These are phyloP conservation scores for Heterobasidion parviporum DNA, from an alignment of 1,284 basidiomycete species.

Conservation along the genomic window DNA sequence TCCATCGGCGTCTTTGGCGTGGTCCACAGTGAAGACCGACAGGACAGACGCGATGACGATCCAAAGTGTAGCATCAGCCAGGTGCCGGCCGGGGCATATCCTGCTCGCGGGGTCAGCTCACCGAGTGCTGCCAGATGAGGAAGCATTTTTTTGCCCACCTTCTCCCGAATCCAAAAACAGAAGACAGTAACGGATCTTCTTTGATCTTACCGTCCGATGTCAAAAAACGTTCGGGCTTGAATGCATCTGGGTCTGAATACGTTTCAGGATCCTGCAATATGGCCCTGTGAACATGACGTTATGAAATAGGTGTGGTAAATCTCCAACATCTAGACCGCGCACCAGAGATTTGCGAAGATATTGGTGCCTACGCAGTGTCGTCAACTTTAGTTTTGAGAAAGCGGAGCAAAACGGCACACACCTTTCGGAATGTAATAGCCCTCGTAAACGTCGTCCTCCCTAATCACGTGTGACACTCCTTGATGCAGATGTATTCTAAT, in stretches of 20 bases:
- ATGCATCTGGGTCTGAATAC: conserved; percentile 18
- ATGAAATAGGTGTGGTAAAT: not conserved
- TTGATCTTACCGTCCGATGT: conserved; percentile 8
- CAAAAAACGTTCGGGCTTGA: conserved; percentile 20
- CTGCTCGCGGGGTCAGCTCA: not conserved
- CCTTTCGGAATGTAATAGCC: conserved; percentile 15
- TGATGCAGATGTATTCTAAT: not conserved
- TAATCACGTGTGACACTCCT: conserved; percentile 6
- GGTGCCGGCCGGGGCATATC: conserved; percentile 12
- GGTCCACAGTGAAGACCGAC: conserved; percentile 3
- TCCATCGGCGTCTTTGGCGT: conserved; percentile 2
- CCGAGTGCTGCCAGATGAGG: not conserved
- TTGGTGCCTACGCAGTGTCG: not conserved
- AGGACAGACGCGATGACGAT: conserved; percentile 4
- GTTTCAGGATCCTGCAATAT: conserved; percentile 18
- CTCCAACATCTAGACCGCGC: not conserved
- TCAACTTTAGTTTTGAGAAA: not conserved
- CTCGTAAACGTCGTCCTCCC: conserved; percentile 14
- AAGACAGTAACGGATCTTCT: conserved; percentile 9
- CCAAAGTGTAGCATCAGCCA: conserved; percentile 11
- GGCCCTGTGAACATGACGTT: conserved; percentile 10
- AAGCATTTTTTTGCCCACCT: not conserved
- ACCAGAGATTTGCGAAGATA: conserved; percentile 14
- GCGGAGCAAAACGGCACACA: not conserved
- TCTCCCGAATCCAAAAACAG: conserved; percentile 11